Evolutionary conservation across 345 rosid species (phyloP).

Genomic region (Moricandia moricandioides): DNA sequence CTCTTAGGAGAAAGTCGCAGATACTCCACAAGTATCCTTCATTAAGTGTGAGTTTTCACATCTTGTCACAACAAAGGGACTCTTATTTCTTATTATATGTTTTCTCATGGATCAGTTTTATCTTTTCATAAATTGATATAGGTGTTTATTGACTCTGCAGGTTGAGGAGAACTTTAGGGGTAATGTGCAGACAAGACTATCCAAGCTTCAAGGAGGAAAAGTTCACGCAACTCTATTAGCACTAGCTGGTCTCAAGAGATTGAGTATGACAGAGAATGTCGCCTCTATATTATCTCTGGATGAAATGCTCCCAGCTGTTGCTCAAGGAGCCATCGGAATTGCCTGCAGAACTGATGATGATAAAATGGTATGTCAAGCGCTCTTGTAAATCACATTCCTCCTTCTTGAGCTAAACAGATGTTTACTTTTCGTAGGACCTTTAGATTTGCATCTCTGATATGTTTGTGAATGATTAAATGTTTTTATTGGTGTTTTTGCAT

Average conservation of each 20-base stretch:
- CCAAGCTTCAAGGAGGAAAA: constrained; percentile 79
- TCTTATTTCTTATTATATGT: not conserved
- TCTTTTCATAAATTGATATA: not conserved
- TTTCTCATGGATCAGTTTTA: too few relatives aligned
- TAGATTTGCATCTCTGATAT: not conserved
- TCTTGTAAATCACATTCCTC: not conserved
- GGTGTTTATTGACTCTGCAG: constrained; percentile 39
- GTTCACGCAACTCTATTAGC: constrained; percentile 92
- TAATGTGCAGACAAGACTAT: constrained; percentile 89
- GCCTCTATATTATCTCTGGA: constrained; percentile 68
- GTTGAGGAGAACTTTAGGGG: constrained; percentile 91
- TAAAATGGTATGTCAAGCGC: constrained; percentile 63
- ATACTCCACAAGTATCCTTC: constrained; percentile 85
- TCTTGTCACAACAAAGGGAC: not conserved
- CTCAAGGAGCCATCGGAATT: constrained; percentile 98
- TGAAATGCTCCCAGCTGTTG: constrained; percentile 99
- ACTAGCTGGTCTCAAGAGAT: constrained; percentile 90
- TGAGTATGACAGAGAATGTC: constrained; percentile 87
- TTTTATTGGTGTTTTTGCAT: not conserved
- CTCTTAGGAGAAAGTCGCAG: constrained; percentile 95
- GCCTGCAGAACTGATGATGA: constrained; percentile 82
- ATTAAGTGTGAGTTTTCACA: constrained; percentile 49
- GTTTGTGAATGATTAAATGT: not conserved
- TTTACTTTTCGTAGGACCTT: not conserved
- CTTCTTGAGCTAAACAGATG: not conserved